Evolutionary conservation across 805 yeast genomes (phyloP), one percentile per base, ranked within the genome.

Genomic region (Schwanniomyces polymorphus): DNA sequence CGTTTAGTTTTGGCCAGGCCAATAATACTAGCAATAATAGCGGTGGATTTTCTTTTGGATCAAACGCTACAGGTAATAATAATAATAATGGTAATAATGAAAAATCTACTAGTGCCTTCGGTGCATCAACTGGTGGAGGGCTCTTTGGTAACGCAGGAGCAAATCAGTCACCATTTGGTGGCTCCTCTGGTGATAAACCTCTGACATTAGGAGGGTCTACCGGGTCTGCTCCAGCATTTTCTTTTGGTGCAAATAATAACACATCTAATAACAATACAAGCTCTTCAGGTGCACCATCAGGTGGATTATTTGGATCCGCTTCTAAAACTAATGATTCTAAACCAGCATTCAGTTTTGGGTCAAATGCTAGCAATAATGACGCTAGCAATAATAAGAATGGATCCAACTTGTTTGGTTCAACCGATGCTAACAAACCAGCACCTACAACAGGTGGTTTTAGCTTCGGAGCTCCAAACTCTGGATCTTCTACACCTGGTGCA

Each of bases 131-230:
- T 21, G 16, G 11, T 16, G 25, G 53, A 35, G 62, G 64, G 10
- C 60, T 65, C 1, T 50, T 67, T 35, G 41, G 50, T 7, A 39
- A 25, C 26, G 23, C 25, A 27, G 12, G 21, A 7, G 35, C 35
- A 8, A 31, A 16, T 31, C 14, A 31, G 17, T 16, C 35, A 21
- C 18, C 28, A 38, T 38, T 38, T 21, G 40, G 40, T 18, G 27
- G 21, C 21, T 10, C 40, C 9, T 7, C 14, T 38, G 40, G 28
- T 7, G 37, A 37, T 31, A 31, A 31, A 16, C 21, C 35, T 31
- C 35, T 31, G 35, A 21, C 21, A 16, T 31, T 31, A 31, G 21
- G 35, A 7, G 35, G 35, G 14, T 7, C 21, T 37, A 11, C 39
- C 17, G 27, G 27, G 2, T 11, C 39, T 21, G 33, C 21, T 2